Conservation (phyloP, 352 stramenopile species). For the Aphanomyces cochlioides region DNA sequence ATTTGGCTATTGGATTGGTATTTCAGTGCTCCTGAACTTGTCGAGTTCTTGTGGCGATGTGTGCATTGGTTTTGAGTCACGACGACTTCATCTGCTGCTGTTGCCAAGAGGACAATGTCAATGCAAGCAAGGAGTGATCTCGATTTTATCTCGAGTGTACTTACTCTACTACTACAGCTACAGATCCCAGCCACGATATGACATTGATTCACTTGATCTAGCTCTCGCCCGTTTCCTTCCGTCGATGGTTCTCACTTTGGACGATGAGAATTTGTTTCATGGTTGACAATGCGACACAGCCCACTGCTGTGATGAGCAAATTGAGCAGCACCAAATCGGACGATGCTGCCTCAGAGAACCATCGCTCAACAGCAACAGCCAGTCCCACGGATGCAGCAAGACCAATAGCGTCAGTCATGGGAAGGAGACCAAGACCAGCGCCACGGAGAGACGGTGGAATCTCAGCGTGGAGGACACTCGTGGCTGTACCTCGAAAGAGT, state of each 20-base stretch:
- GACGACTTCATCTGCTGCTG: no score
- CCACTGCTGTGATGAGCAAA: slow-evolving; percentile 8
- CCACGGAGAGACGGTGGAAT: slow-evolving; percentile 2
- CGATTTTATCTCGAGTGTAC: no score
- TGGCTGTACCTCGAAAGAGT: background rate
- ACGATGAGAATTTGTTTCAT: slow-evolving; percentile 23
- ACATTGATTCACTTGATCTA: background rate
- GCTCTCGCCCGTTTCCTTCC: no score
- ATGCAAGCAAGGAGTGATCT: no score
- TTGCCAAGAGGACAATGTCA: no score
- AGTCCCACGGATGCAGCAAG: slow-evolving; percentile 3
- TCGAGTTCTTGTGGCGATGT: no score
- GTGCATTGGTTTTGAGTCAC: no score
- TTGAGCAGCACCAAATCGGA: slow-evolving; percentile 20
- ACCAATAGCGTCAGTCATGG: slow-evolving; percentile 10
- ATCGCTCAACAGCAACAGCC: background rate
- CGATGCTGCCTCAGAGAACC: background rate
- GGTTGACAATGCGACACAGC: slow-evolving; percentile 3
- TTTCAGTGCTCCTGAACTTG: no score
- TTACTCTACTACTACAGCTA: no score
- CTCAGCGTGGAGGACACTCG: background rate
- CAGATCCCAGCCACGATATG: background rate
- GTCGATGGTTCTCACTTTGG: background rate
- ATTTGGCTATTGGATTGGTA: no score
- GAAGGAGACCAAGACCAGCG: background rate